phyloP scores from a whole-genome alignment of 2,329 filamentous ascomycete species.

The Zalaria obscura region DNA sequence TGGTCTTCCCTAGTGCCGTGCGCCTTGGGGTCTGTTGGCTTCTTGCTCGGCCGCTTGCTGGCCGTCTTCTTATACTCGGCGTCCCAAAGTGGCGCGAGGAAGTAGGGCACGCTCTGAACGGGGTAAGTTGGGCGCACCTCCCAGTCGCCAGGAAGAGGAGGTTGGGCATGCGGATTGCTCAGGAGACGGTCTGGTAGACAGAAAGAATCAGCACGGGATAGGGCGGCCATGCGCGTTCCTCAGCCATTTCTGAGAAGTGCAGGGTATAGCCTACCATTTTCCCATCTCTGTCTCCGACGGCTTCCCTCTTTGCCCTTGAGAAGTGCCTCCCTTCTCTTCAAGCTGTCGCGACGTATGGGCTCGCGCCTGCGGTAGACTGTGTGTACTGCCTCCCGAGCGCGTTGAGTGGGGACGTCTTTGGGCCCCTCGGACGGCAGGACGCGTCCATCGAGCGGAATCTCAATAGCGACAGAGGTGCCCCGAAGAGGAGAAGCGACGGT shows the following conservation, averaged over 20 bases:
- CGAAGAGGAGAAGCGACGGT: constrained; percentile 15
- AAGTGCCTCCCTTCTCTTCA: constrained; percentile 57
- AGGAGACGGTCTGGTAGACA: constrained; percentile 53
- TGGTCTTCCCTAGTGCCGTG: constrained; percentile 26
- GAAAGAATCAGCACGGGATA: too few species aligned
- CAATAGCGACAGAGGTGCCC: constrained; percentile 49
- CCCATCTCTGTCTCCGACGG: constrained; percentile 76
- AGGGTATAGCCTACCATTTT: constrained; percentile 49
- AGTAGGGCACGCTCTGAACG: constrained; percentile 69
- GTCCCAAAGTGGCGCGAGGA: constrained; percentile 79
- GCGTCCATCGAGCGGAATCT: constrained; percentile 60
- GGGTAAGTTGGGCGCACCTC: constrained; percentile 68
- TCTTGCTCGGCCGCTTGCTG: constrained; percentile 20
- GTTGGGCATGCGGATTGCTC: constrained; percentile 72
- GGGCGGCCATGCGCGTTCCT: background rate
- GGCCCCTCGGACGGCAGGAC: constrained; percentile 8
- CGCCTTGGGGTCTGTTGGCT: constrained; percentile 1
- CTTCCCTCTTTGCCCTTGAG: constrained; percentile 86
- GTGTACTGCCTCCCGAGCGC: constrained; percentile 25
- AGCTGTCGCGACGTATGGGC: constrained; percentile 43
- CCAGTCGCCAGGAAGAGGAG: constrained; percentile 73
- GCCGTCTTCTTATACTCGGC: constrained; percentile 29
- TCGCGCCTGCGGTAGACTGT: constrained; percentile 36
- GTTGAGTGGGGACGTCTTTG: background rate
- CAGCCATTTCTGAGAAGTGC: background rate